Base-by-base conservation (phyloP, 176 grass and related monocot genomes). In the Luzula sylvatica region DNA sequence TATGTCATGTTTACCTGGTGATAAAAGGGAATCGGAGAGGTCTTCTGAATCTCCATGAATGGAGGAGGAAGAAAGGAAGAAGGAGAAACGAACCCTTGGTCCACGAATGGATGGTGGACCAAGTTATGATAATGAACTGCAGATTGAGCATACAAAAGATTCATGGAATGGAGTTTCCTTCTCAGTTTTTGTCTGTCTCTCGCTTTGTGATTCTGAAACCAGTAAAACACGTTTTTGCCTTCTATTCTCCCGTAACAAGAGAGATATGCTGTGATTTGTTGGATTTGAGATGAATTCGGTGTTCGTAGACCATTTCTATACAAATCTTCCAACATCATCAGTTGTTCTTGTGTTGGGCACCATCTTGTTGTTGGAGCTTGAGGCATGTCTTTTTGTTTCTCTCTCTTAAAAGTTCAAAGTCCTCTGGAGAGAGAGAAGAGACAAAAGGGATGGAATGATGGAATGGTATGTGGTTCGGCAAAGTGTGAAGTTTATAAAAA, bases 301-400 rank as follows among this genome's bases (percentile, higher is more conserved):
- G 84, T 95, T 3, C 90, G 56, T 49, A 95, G 68, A 3, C 90
- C 90, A 21, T 81, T 76, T 0, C 80, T 66, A 68, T 95, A 95
- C 80, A 95, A 72, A 70, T 86, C 90, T 72, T 95, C 89, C 30
- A 95, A 72, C 25, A 85, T 73, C 90, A 86, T 86, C 29, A 95
- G 83, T 64, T 95, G 90, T 77, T 95, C 90, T 73, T 83, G 71
- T 43, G 90, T 95, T 23, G 90, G 90, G 58, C 84, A 96, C 92
- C 90, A 96, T 60, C 92, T 77, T 67, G 92, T 86, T 25, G 90
- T 68, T 13, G 71, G 13, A 67, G 43, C 53, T 23, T 60, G 69
- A 39, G 28, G 12, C 51, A 57, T 72, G 15, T 30, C 28, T 48
- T 79, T 8, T 15, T 3, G 46, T 13, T 42, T 50, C 29, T 55